Evolutionary conservation across 225 moss, liverwort and hornwort species (phyloP).

Genomic region (Pseudoscleropodium purum): DNA sequence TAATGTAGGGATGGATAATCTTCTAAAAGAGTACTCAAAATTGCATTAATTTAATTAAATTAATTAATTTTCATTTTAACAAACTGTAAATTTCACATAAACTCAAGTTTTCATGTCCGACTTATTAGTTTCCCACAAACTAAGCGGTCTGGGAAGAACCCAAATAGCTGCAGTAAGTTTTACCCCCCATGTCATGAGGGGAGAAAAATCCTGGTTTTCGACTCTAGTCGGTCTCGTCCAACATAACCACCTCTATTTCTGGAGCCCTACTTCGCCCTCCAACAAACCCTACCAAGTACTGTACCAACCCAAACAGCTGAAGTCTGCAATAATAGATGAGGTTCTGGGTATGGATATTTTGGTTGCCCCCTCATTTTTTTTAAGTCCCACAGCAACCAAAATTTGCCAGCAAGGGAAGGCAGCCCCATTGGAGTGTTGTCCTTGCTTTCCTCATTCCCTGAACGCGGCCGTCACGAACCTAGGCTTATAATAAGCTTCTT

Average conservation of each 20-base stretch:
- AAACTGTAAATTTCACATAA: background rate
- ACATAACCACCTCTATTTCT: background rate
- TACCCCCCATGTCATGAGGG: background rate
- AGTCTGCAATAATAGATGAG: too few species aligned
- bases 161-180: background rate
- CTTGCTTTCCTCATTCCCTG: background rate
- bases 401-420: background rate
- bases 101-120: background rate
- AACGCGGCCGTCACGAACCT: background rate
- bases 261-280: background rate
- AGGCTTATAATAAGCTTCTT: background rate
- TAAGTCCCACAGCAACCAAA: background rate
- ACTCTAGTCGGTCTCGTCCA: background rate
- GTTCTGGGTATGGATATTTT: background rate
- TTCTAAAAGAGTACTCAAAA: background rate
- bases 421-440: background rate
- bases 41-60: too few species aligned
- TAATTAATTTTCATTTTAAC: too few species aligned
- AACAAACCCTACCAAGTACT: background rate
- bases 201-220: background rate
- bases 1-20: background rate
- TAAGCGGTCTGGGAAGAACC: fast-evolving
- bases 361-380: background rate
- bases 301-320: background rate
- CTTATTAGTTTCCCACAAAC: background rate